These are phyloP conservation scores for Sarocladiaceae sp. DNA, from an alignment of 2,329 filamentous ascomycete genomes.

Conservation along the genomic window DNA sequence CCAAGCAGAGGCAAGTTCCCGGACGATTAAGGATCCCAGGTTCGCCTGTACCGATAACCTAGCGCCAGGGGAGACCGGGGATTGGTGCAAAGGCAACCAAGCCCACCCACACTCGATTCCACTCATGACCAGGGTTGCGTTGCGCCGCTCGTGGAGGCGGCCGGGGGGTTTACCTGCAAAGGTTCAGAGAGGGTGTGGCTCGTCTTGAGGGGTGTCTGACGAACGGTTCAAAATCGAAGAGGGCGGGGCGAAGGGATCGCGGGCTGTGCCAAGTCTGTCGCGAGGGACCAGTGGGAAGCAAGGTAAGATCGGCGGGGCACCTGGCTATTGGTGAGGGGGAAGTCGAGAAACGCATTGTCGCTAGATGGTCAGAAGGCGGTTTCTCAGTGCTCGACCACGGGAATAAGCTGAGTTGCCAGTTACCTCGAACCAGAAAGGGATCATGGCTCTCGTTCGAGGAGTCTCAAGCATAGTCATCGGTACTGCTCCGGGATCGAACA, in stretches of 20 bases:
- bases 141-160: constrained; percentile 8
- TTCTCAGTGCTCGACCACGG: too few relatives aligned
- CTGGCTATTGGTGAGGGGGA: too few relatives aligned
- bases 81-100: constrained; percentile 2
- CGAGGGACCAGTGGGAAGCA: background rate
- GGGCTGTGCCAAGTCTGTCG: background rate
- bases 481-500: too few relatives aligned
- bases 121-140: constrained; percentile 9
- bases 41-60: constrained; percentile 8
- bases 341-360: too few relatives aligned
- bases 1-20: constrained; percentile 7
- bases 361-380: too few relatives aligned
- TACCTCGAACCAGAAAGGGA: too few relatives aligned
- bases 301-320: background rate
- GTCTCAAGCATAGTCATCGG: too few relatives aligned
- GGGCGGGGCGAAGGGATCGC: constrained; percentile 7
- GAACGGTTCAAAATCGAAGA: background rate
- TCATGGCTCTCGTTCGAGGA: too few relatives aligned
- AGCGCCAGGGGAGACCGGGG: constrained; percentile 8
- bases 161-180: background rate
- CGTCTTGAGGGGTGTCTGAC: background rate
- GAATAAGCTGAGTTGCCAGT: too few relatives aligned
- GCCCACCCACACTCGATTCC: constrained; percentile 7
- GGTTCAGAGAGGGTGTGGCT: constrained; percentile 5
- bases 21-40: constrained; percentile 4